Conservation (phyloP, 2,329 filamentous ascomycete genomes). For the Teratosphaeria pseudoeucalypti region DNA sequence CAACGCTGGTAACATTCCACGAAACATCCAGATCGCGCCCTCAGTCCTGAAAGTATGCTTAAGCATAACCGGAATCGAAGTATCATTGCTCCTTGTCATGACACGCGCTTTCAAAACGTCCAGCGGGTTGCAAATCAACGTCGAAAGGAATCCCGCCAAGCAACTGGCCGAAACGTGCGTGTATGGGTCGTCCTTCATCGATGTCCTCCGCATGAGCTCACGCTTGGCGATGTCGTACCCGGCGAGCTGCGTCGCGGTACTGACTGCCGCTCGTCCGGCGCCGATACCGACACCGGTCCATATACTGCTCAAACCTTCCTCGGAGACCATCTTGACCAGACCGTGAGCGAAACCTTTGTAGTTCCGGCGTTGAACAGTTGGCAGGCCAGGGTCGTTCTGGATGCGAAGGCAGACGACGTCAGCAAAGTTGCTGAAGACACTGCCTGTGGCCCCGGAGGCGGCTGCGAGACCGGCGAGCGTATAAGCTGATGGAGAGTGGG, state of each 20-base stretch:
- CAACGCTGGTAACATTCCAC: constrained; percentile 12
- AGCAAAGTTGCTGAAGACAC: constrained; percentile 13
- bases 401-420: constrained; percentile 15
- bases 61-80: constrained; percentile 9
- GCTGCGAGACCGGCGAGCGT: constrained; percentile 12
- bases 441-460: constrained; percentile 10
- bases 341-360: constrained; percentile 14
- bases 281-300: constrained; percentile 16
- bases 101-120: constrained; percentile 16
- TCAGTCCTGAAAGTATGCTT: constrained; percentile 11
- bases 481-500: constrained; percentile 10
- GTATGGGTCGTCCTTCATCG: constrained; percentile 10
- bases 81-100: constrained; percentile 10
- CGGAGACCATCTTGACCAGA: constrained; percentile 10
- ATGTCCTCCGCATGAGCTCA: constrained; percentile 12
- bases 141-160: constrained; percentile 15
- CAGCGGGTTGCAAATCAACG: constrained; percentile 15
- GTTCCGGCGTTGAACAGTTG: constrained; percentile 8
- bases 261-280: constrained; percentile 12
- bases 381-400: constrained; percentile 12
- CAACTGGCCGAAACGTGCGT: constrained; percentile 14
- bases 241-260: constrained; percentile 13
- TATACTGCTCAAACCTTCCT: constrained; percentile 14
- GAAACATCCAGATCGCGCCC: constrained; percentile 14
- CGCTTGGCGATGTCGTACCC: constrained; percentile 16